A percentile compares a stretch with the other conserved stretches of the same genome.
phyloP scores from a whole-genome alignment of 768 basidiomycete species.

The Tricholomella constricta region DNA sequence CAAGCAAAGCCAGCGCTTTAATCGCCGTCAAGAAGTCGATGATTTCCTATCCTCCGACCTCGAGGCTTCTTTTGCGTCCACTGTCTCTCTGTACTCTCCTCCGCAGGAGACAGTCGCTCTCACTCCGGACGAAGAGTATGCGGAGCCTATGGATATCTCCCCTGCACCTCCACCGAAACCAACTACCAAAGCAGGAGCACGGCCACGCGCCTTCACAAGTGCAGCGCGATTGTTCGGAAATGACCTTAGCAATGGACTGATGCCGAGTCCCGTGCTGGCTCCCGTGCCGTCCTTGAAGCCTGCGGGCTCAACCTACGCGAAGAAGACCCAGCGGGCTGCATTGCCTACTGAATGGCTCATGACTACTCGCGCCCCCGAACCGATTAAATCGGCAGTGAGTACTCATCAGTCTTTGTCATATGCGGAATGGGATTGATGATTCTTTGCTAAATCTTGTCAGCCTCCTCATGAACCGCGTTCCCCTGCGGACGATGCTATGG shows the following conservation, averaged over 20 bases:
- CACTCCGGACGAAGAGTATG: constrained; percentile 48
- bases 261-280: constrained; percentile 33
- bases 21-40: constrained; percentile 55
- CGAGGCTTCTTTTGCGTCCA: constrained; percentile 82
- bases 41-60: constrained; percentile 76
- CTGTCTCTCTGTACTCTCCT: constrained; percentile 78
- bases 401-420: too few species aligned
- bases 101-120: constrained; percentile 48
- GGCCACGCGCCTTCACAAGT: constrained; percentile 69
- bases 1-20: constrained; percentile 48
- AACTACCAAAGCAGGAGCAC: constrained; percentile 31
- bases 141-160: constrained; percentile 82
- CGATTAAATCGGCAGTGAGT: constrained; percentile 30
- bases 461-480: constrained; percentile 43
- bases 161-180: constrained; percentile 51
- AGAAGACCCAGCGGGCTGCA: constrained; percentile 61
- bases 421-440: not conserved
- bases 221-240: constrained; percentile 70
- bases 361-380: constrained; percentile 24
- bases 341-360: constrained; percentile 66
- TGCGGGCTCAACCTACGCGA: constrained; percentile 43
- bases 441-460: constrained; percentile 26
- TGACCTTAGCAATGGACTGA: constrained; percentile 64
- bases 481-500: constrained; percentile 72
- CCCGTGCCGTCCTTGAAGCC: constrained; percentile 34